Evolutionary conservation across 1,139 yeast species (phyloP).

Genomic region (Debaryomyces psychrophilus): DNA sequence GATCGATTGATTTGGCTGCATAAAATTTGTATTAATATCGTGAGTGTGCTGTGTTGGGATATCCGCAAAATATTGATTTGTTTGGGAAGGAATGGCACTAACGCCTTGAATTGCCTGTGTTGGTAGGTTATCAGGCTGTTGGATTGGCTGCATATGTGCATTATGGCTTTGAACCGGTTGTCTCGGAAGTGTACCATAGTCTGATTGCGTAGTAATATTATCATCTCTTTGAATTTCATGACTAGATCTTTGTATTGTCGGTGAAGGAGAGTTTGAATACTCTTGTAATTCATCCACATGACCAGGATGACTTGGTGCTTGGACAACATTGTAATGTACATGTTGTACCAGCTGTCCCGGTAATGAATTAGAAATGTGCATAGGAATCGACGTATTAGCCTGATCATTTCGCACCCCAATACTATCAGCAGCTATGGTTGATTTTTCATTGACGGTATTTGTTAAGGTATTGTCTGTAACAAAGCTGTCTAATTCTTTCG

Average conservation of each 20-base stretch:
- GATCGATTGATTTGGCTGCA: not conserved
- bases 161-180: not conserved
- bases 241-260: not conserved
- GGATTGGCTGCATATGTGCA: not conserved
- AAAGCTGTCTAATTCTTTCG: not conserved
- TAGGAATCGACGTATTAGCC: not conserved
- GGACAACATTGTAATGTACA: not conserved
- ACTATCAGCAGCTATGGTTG: not conserved
- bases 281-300: not conserved
- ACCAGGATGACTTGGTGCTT: not conserved
- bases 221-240: not conserved
- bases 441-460: not conserved
- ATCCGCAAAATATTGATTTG: no score
- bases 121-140: not conserved
- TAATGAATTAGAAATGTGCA: not conserved
- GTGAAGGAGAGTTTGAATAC: not conserved
- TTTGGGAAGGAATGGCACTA: not conserved
- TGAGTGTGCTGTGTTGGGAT: no score
- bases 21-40: not conserved
- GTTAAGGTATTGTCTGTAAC: not conserved
- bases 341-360: not conserved
- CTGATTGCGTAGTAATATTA: not conserved
- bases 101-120: not conserved
- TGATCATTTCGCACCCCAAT: not conserved
- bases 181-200: not conserved